Percentiles rank a stretch among this genome's conserved stretches.
phyloP scores from a whole-genome alignment of 192 early-diverging fungal genomes.

The Ramicandelaber brevisporus region DNA sequence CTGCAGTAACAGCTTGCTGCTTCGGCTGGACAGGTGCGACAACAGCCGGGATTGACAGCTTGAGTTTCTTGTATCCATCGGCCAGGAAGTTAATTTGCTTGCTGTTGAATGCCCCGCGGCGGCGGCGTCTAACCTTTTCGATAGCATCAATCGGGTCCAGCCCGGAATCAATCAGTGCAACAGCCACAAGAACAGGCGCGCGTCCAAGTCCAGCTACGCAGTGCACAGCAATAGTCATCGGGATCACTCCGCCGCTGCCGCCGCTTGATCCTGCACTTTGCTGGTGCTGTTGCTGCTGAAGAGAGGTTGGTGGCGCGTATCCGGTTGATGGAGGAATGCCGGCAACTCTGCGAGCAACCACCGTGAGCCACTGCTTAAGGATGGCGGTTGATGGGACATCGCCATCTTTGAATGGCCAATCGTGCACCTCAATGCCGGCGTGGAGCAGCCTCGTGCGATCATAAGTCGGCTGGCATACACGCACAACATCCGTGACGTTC shows the following conservation, averaged over 20 bases:
- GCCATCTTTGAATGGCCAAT: slow-evolving; percentile 76
- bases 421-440: slow-evolving; percentile 51
- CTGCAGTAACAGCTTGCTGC: not conserved
- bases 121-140: slow-evolving; percentile 39
- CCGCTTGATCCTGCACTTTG: slow-evolving; percentile 6
- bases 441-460: slow-evolving; percentile 23
- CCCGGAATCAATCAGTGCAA: slow-evolving; percentile 53
- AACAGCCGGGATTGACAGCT: slow-evolving; percentile 2
- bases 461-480: slow-evolving; percentile 81
- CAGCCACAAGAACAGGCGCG: slow-evolving; percentile 70
- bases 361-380: slow-evolving; percentile 29
- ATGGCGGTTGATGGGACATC: slow-evolving; percentile 32
- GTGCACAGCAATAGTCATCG: slow-evolving; percentile 61
- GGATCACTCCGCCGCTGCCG: slow-evolving; percentile 5
- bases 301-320: too few relatives aligned
- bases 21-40: not conserved
- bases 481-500: slow-evolving; percentile 66
- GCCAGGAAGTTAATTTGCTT: slow-evolving; percentile 39
- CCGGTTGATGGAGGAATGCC: too few relatives aligned
- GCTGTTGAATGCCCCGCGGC: slow-evolving; percentile 60
- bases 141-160: slow-evolving; percentile 52
- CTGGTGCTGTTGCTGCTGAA: slow-evolving; percentile 23
- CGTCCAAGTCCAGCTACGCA: slow-evolving; percentile 90
- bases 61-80: slow-evolving; percentile 16
- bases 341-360: too few relatives aligned